A percentile compares a stretch with the other conserved stretches of the same genome.
Conservation (phyloP, 2,329 filamentous ascomycete species). For the Xylariaceae sp. region DNA sequence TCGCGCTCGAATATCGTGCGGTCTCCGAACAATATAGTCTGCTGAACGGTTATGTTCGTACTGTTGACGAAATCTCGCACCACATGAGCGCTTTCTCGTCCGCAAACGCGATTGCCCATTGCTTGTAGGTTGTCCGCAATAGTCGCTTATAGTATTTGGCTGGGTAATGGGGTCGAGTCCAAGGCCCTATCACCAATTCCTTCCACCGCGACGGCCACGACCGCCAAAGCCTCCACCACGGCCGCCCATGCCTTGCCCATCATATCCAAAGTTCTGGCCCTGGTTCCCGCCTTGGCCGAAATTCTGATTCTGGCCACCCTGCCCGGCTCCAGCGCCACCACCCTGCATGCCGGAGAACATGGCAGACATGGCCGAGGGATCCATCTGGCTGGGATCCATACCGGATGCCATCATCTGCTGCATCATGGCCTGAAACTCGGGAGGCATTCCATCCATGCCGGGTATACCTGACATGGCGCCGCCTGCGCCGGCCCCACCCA, state of each 20-base stretch:
- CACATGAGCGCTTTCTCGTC: too few relatives aligned
- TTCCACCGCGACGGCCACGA: slow-evolving; percentile 28
- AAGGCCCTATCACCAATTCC: slow-evolving; percentile 24
- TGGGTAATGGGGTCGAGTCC: too few relatives aligned
- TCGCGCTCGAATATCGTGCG: too few relatives aligned
- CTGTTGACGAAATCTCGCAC: too few relatives aligned
- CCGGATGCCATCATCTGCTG: slow-evolving; percentile 65
- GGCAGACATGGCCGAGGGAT: slow-evolving; percentile 52
- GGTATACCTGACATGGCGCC: slow-evolving; percentile 40
- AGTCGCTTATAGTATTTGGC: too few relatives aligned
- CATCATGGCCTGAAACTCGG: slow-evolving; percentile 67
- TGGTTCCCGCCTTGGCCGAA: slow-evolving; percentile 49
- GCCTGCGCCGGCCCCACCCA: slow-evolving; percentile 30
- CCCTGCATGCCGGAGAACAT: slow-evolving; percentile 60
- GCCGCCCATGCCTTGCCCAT: slow-evolving; percentile 29
- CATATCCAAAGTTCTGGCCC: slow-evolving; percentile 44
- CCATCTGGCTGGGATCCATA: slow-evolving; percentile 65
- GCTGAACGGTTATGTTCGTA: too few relatives aligned
- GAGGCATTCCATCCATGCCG: slow-evolving; percentile 60
- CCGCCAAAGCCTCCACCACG: slow-evolving; percentile 27
- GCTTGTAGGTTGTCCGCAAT: too few relatives aligned
- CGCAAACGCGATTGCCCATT: too few relatives aligned
- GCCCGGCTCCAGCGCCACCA: slow-evolving; percentile 37
- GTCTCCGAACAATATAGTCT: too few relatives aligned
- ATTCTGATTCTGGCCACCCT: slow-evolving; percentile 48